Evolutionary conservation across 192 early-diverging fungal species (phyloP).

Genomic region (Helicostylum pulchrum): DNA sequence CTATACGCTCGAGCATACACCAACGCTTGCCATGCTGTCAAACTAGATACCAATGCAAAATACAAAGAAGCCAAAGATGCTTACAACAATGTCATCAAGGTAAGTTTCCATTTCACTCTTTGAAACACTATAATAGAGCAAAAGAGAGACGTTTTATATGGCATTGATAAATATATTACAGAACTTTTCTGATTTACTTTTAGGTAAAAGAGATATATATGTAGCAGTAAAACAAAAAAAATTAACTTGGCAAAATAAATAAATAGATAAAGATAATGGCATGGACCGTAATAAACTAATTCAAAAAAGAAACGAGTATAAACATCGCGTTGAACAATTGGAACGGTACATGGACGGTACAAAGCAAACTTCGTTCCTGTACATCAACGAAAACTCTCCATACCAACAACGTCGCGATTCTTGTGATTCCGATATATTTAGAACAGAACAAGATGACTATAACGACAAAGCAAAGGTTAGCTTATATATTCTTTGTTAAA

Average conservation of each 20-base stretch:
- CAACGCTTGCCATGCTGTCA: conserved; percentile 29
- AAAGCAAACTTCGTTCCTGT: conserved; percentile 1
- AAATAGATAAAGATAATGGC: neutral
- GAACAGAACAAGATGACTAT: conserved; percentile 5
- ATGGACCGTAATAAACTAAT: conserved; percentile 20
- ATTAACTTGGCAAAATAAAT: neutral
- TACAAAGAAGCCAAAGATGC: conserved; percentile 24
- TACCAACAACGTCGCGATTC: conserved; percentile 1
- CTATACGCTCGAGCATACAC: conserved; percentile 14
- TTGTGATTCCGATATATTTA: conserved; percentile 5
- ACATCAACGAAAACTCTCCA: conserved; percentile 15
- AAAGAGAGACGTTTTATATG: too few species aligned
- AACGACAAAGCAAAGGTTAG: conserved; percentile 31
- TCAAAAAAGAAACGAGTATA: conserved; percentile 34
- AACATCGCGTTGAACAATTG: conserved; percentile 29
- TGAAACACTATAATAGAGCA: neutral
- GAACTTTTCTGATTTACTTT: neutral
- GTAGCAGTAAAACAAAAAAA: too few species aligned
- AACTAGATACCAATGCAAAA: conserved; percentile 19
- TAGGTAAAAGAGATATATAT: neutral
- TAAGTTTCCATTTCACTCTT: conserved; percentile 6
- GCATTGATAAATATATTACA: too few species aligned
- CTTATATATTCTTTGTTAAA: neutral
- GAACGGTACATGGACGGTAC: conserved; percentile 16
- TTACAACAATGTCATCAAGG: conserved; percentile 29